Evolutionary conservation across 2,329 filamentous ascomycete species (phyloP).

Genomic region (Escovopsis sp.): DNA sequence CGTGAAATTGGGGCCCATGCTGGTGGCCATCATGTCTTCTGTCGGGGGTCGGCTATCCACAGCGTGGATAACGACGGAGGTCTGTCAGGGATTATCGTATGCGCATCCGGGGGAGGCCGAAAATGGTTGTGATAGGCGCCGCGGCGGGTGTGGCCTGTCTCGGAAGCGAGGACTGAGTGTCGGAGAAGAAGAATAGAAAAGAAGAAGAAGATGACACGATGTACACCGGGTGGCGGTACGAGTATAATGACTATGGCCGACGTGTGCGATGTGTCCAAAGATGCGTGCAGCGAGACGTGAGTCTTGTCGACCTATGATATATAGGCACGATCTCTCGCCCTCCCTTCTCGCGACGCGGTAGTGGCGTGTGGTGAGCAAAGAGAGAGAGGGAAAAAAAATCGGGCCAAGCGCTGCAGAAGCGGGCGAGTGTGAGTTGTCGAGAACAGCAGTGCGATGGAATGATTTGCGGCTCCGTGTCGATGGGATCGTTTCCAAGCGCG

Average conservation of each 20-base stretch:
- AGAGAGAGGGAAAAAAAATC: conserved; percentile 4
- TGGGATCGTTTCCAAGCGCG: too few relatives aligned
- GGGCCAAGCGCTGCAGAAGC: too few relatives aligned
- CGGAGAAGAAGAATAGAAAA: too few relatives aligned
- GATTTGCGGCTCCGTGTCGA: too few relatives aligned
- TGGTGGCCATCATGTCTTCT: conserved; percentile 51
- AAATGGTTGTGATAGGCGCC: conserved; percentile 3
- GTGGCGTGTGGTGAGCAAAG: conserved; percentile 8
- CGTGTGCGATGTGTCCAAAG: too few relatives aligned
- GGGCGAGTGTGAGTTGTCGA: too few relatives aligned
- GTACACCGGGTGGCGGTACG: too few relatives aligned
- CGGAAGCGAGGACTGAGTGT: conserved; percentile 1
- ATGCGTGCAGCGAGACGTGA: too few relatives aligned
- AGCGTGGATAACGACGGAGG: conserved; percentile 42
- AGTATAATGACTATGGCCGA: too few relatives aligned
- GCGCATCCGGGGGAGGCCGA: conserved; percentile 20
- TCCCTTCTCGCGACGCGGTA: conserved; percentile 4
- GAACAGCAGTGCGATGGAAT: too few relatives aligned
- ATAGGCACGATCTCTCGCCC: background rate
- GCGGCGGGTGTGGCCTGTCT: background rate
- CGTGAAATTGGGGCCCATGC: conserved; percentile 47
- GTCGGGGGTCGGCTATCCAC: conserved; percentile 38
- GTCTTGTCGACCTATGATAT: too few relatives aligned
- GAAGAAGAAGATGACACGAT: too few relatives aligned
- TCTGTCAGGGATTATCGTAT: conserved; percentile 32